phyloP scores from a whole-genome alignment of 352 stramenopile genomes.

The Globisporangium takayamanum region DNA sequence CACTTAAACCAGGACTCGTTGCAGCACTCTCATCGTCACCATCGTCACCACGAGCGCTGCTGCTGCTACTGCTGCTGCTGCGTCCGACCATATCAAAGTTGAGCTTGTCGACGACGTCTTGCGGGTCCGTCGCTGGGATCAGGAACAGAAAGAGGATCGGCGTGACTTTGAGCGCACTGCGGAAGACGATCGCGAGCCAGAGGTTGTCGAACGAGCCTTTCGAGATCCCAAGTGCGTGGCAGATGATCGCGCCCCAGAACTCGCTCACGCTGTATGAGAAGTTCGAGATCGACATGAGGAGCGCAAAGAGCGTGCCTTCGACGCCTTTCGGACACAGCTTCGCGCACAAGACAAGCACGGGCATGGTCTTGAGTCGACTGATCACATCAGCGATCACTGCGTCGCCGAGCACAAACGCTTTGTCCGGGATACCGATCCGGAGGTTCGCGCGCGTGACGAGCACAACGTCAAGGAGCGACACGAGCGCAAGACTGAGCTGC shows the following conservation, averaged over 20 bases:
- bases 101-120: constrained; percentile 68
- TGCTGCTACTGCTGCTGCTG: constrained; percentile 7
- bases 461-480: constrained; percentile 74
- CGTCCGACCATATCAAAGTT: constrained; percentile 36
- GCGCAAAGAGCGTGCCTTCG: constrained; percentile 95
- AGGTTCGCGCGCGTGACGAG: constrained; percentile 92
- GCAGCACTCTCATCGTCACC: constrained; percentile 19
- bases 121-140: constrained; percentile 66
- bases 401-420: constrained; percentile 93
- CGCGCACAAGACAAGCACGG: constrained; percentile 92
- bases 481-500: constrained; percentile 62
- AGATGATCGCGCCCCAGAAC: constrained; percentile 90
- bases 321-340: constrained; percentile 93
- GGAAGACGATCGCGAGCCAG: constrained; percentile 87
- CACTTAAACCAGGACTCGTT: constrained; percentile 13
- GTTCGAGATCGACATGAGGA: constrained; percentile 97
- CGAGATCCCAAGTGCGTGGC: constrained; percentile 82
- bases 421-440: constrained; percentile 90
- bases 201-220: constrained; percentile 91
- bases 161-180: constrained; percentile 88
- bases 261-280: constrained; percentile 90
- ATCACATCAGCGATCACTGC: constrained; percentile 88
- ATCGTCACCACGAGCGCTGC: constrained; percentile 15
- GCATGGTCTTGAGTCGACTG: constrained; percentile 85
- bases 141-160: constrained; percentile 88